Base-by-base conservation (phyloP, 805 yeast genomes). In the Kockiozyma suomiensis region DNA sequence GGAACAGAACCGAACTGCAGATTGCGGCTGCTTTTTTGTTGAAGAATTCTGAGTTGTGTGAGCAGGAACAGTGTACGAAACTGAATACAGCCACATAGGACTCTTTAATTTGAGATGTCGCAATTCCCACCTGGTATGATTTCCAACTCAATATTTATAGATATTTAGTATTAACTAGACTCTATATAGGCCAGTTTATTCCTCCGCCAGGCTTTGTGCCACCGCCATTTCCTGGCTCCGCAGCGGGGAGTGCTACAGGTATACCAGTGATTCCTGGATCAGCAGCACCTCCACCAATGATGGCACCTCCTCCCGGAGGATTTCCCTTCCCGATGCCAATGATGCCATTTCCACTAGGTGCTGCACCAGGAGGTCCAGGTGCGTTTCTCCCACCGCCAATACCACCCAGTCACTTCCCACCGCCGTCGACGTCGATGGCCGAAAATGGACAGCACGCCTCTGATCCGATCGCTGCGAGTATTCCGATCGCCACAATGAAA, bases 101-200 rank as follows among this genome's bases (percentile, higher is more conserved):
- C 38, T 26, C 13, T 30, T n/a, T n/a, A 30, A 7, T 30, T 19
- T 8, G 17, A 2, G 35, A 52, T 52, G 56, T 52, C 56, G 49
- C 56, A 52, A 17, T 52, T 12, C 32, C 56, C 56, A 40, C 56
- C 56, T 26, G 49, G 56, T 52, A 52, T 21, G 50, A n/a, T 32
- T n/a, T 2, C 4, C 33, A 47, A 17, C 6, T 45, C 17, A 32
- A 15, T 6, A 10, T 17, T 8, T 30, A 17, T 32, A 6, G 13
- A 32, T 17, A 7, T 13, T 32, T 17, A 32, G 23, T 47, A 17
- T 13, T 19, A n/a, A 8, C 19, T 12, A 32, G 15, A 21, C 33
- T 6, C 33, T n/a, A n/a, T n/a, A 23, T 40, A 48, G 53, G 43
- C 19, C 48, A 48, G 23, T 55, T 40, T 28, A 12, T 43, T 21